Percentiles rank a stretch among this genome's conserved stretches.
Conservation (phyloP, 805 yeast genomes). For the Pichia pseudocactophila region DNA sequence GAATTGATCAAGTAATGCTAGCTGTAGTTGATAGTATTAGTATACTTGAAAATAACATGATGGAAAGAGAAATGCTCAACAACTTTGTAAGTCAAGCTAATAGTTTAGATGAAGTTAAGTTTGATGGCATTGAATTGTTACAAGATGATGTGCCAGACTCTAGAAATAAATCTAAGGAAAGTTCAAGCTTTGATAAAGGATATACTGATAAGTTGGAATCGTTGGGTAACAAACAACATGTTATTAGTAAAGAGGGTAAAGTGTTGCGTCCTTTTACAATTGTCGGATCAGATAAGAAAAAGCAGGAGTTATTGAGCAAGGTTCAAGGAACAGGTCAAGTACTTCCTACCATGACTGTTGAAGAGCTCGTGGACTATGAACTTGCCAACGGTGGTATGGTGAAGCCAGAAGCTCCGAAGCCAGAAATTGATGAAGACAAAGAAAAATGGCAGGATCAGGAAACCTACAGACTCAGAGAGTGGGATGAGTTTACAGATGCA, state of each 20-base stretch:
- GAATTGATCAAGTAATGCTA: slow-evolving; percentile 45
- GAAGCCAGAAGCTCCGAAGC: slow-evolving; percentile 33
- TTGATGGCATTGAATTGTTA: slow-evolving; percentile 7
- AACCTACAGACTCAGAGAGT: slow-evolving; percentile 69
- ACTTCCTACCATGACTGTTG: slow-evolving; percentile 90
- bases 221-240: slow-evolving; percentile 39
- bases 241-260: slow-evolving; percentile 65
- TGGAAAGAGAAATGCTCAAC: slow-evolving; percentile 59
- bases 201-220: slow-evolving; percentile 45
- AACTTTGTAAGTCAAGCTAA: slow-evolving; percentile 23
- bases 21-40: slow-evolving; percentile 46
- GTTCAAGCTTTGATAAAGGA: slow-evolving; percentile 29
- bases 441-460: slow-evolving; percentile 56
- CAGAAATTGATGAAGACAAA: slow-evolving; percentile 44
- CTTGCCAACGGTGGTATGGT: slow-evolving; percentile 76
- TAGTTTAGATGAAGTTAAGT: slow-evolving; percentile 14
- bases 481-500: slow-evolving; percentile 91
- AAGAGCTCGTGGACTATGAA: slow-evolving; percentile 83
- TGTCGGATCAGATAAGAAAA: slow-evolving; percentile 35
- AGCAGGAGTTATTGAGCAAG: slow-evolving; percentile 46
- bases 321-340: slow-evolving; percentile 90
- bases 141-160: slow-evolving; percentile 9
- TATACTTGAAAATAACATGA: slow-evolving; percentile 45
- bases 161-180: slow-evolving; percentile 12
- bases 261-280: slow-evolving; percentile 80